phyloP scores from a whole-genome alignment of 2,329 filamentous ascomycete species.

The Thermoascus crustaceus region DNA sequence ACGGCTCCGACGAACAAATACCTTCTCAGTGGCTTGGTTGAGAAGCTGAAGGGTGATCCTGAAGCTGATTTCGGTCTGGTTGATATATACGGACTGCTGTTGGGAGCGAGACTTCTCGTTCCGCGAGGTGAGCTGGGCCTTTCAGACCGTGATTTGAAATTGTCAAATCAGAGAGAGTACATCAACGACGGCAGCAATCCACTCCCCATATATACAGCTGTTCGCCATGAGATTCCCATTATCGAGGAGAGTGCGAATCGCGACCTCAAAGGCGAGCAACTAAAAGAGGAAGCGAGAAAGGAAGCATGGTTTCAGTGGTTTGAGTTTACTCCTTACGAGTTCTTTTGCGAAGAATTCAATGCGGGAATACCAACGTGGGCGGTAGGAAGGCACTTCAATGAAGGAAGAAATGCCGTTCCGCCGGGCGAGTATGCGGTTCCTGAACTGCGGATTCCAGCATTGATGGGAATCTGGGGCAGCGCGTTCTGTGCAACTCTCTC shows the following conservation, averaged over 20 bases:
- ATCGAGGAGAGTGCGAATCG: conserved; percentile 31
- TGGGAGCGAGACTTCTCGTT: conserved; percentile 77
- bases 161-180: conserved; percentile 76
- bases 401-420: conserved; percentile 58
- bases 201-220: conserved; percentile 89
- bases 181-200: conserved; percentile 72
- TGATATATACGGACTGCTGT: conserved; percentile 80
- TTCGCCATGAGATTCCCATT: conserved; percentile 86
- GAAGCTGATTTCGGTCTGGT: conserved; percentile 80
- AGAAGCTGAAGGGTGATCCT: conserved; percentile 79
- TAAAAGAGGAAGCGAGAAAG: conserved; percentile 41
- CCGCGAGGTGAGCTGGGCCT: conserved; percentile 76
- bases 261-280: conserved; percentile 25
- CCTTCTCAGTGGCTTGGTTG: conserved; percentile 76
- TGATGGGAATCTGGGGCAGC: conserved; percentile 93
- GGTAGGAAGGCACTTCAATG: conserved; percentile 71
- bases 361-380: conserved; percentile 95
- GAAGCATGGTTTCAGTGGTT: conserved; percentile 98
- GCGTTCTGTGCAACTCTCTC: conserved; percentile 93
- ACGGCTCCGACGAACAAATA: conserved; percentile 89
- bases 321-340: conserved; percentile 87
- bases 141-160: conserved; percentile 71
- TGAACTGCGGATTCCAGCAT: conserved; percentile 71
- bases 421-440: conserved; percentile 63
- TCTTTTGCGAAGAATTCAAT: conserved; percentile 86